Evolutionary conservation across 495 filamentous ascomycete genomes (phyloP), one percentile per base, ranked within the genome.

Genomic region (Aspergillus saccharolyticus): DNA sequence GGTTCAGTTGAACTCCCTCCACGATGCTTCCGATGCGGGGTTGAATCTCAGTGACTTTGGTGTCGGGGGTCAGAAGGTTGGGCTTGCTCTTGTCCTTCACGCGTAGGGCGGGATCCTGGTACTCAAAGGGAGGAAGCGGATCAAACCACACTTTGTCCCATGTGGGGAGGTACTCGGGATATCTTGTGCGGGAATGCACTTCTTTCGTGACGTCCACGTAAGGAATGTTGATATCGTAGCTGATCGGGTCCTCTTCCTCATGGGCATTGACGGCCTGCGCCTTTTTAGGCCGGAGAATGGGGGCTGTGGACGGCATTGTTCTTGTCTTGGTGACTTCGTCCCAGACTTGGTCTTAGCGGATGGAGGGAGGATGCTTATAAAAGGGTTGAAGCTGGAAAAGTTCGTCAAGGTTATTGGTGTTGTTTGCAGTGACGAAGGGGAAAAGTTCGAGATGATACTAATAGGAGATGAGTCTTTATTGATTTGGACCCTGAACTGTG

Each of bases 21-120:
- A 93, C 72, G 61, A 91, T 82, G 24, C 84, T 89, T 60, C 89
- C 88, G 62, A 90, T 83, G 33, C 77, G 78, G 10, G 87, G 87
- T 20, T 85, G 88, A 61, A 86, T 83, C 61, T 87, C 81, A 61
- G 78, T 78, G 46, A 85, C 73, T 66, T 66, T 76, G 46, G 70
- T 79, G 74, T 44, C 68, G 33, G 54, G 55, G 22, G 55, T 72
- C 30, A 88, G 74, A 0, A 88, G 76, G 61, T 83, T 82, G 24
- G 75, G 77, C 67, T 84, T 85, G 55, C 73, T 67, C 56, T 79
- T 81, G 67, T 85, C 76, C 47, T 78, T 76, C 3, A 78, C 77
- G 33, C 71, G 76, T 46, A 84, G 75, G 8, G 82, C 84, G 24
- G 80, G 80, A 69, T 87, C 84, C 43, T 67, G 50, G 65, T 85